Base-by-base conservation (phyloP, 139 green algal genomes). In the Gonium pectorale region DNA sequence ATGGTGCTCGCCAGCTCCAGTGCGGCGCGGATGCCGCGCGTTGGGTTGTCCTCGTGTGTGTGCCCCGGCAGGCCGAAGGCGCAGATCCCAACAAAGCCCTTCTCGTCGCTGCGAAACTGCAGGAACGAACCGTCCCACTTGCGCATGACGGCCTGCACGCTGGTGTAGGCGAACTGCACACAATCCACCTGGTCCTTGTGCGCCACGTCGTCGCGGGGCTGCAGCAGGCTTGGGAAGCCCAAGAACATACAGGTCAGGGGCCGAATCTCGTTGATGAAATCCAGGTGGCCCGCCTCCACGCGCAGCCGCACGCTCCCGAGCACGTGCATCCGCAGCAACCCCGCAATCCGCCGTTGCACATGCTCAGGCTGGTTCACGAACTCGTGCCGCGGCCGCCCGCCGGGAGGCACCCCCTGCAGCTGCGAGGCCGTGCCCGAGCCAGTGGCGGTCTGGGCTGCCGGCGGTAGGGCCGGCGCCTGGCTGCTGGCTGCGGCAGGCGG, bases 91-190 rank as follows among this genome's bases (percentile, higher is more conserved):
- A 98, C 77, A 78, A 96, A 98, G 68, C 95, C 95, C 89, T 98
- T 98, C 87, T 98, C 95, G 67, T 98, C 95, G 75, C 91, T 96
- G 15, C 95, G 91, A 71, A 95, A 95, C 90, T 98, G 95, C 80
- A 97, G 60, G 40, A 98, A 90, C 52, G 71, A 91, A 46, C 95
- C 95, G 51, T 95, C 90, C 64, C 90, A 92, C 78, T 90, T 86
- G 54, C 82, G 86, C 91, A 98, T 95, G 22, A 87, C 79, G 51
- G 90, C 89, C 86, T 97, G 93, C 43, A 97, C 95, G 63, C 46
- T 44, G 15, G 79, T 85, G 64, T 51, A 79, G 5, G 79, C 78
- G 29, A 87, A 84, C 80, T 97, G 95, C 67, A 97, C 92, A 9
- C 78, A 86, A 0, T 75, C 79, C 38, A 95, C 70, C 59, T 89